Evolutionary conservation across 805 yeast genomes (phyloP).

Genomic region (Lipomyces spencermartinsiae): DNA sequence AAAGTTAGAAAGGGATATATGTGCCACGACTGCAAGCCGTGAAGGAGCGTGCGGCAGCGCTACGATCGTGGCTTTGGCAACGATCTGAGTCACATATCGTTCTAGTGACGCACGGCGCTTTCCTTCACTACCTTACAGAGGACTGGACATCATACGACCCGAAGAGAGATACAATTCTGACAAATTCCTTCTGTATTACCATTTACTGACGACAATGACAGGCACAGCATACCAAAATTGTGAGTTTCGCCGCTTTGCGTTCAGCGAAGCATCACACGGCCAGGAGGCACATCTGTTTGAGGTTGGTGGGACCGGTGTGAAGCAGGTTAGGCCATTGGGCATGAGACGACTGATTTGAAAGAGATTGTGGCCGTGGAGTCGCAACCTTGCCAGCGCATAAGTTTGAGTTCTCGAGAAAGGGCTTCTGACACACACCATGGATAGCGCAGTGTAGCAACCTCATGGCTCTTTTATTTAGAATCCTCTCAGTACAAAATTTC

Average conservation of each 20-base stretch:
- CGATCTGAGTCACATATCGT: neutral
- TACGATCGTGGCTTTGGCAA: neutral
- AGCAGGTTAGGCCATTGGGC: neutral
- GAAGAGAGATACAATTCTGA: neutral
- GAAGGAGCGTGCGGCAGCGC: neutral
- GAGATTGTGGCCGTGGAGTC: too few relatives aligned
- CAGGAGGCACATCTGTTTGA: neutral
- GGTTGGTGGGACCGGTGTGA: neutral
- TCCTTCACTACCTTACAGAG: conserved; percentile 1
- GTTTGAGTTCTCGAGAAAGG: too few relatives aligned
- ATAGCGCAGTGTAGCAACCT: too few relatives aligned
- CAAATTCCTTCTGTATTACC: neutral
- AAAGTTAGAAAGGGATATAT: neutral
- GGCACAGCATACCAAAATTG: neutral
- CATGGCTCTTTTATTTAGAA: too few relatives aligned
- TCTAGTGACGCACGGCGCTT: neutral
- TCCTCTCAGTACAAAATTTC: too few relatives aligned
- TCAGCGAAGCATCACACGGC: neutral
- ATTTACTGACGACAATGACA: neutral
- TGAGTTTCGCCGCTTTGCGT: neutral
- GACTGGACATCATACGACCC: neutral
- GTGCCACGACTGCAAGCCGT: neutral
- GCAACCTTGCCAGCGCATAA: too few relatives aligned
- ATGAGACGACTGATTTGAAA: too few relatives aligned
- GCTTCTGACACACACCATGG: too few relatives aligned